phyloP scores from a whole-genome alignment of 768 basidiomycete genomes.

The Inosperma sp. region DNA sequence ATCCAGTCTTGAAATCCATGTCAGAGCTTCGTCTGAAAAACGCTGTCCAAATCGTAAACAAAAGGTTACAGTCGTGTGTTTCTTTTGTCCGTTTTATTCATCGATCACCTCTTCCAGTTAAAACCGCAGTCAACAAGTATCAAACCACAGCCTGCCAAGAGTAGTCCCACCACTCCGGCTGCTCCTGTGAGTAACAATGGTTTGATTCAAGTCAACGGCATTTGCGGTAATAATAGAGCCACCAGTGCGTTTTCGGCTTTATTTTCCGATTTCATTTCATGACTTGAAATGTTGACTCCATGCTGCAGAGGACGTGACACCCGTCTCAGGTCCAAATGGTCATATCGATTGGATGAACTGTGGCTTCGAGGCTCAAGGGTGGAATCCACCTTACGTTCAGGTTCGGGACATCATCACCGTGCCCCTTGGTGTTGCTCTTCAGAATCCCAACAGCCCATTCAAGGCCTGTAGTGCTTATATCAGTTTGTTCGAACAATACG shows the following conservation, averaged over 20 bases:
- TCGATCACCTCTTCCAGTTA: neutral
- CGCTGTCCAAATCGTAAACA: slow-evolving; percentile 23
- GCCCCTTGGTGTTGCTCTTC: slow-evolving; percentile 44
- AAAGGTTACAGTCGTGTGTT: slow-evolving; percentile 8
- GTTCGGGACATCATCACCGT: slow-evolving; percentile 47
- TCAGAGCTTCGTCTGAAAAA: slow-evolving; percentile 17
- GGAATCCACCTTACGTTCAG: slow-evolving; percentile 65
- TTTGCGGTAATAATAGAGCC: slow-evolving; percentile 50
- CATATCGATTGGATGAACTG: slow-evolving; percentile 74
- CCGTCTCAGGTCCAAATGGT: slow-evolving; percentile 63
- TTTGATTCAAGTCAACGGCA: slow-evolving; percentile 33
- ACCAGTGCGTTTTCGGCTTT: slow-evolving; percentile 31
- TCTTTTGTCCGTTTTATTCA: neutral
- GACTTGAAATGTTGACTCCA: slow-evolving; percentile 4
- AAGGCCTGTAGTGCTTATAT: slow-evolving; percentile 50
- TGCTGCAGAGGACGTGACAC: slow-evolving; percentile 49
- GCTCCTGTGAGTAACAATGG: slow-evolving; percentile 13
- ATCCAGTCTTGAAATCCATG: slow-evolving; percentile 12
- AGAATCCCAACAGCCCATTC: slow-evolving; percentile 52
- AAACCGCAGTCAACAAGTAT: neutral
- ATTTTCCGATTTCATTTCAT: neutral
- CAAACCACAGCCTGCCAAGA: slow-evolving; percentile 4
- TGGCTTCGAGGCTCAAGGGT: slow-evolving; percentile 62
- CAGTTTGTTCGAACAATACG: slow-evolving; percentile 56
- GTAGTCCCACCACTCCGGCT: slow-evolving; percentile 4